phyloP scores from a whole-genome alignment of 139 green algal species.

The Tetradesmus obliquus region DNA sequence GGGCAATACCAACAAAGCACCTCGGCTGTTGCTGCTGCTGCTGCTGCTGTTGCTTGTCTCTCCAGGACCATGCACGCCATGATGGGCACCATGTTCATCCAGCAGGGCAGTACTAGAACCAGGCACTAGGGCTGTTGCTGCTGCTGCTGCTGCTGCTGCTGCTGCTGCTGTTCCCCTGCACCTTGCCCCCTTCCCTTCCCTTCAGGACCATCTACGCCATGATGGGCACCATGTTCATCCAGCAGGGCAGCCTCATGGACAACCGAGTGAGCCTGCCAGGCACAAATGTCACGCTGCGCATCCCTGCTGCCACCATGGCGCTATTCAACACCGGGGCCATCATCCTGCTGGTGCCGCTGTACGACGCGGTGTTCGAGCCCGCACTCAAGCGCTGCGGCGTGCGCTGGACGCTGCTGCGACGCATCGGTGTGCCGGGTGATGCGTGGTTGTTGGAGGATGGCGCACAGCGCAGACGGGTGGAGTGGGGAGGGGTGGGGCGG shows the following conservation, averaged over 20 bases:
- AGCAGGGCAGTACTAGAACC: constrained; percentile 88
- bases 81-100: constrained; percentile 93
- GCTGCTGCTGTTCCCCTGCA: neutral
- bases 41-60: neutral
- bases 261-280: constrained; percentile 46
- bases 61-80: constrained; percentile 94
- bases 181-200: too few species aligned
- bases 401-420: constrained; percentile 82
- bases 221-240: constrained; percentile 94
- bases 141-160: neutral
- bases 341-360: constrained; percentile 77
- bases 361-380: constrained; percentile 84
- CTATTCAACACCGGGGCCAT: constrained; percentile 85
- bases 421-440: constrained; percentile 68
- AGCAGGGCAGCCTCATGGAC: constrained; percentile 89
- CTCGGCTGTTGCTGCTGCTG: neutral
- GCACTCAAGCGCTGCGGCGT: constrained; percentile 56
- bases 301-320: constrained; percentile 88
- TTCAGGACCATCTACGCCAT: constrained; percentile 90
- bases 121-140: too few species aligned
- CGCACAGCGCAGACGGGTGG: neutral
- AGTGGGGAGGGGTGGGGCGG: neutral
- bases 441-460: neutral
- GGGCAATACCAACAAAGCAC: too few species aligned
- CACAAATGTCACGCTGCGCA: constrained; percentile 49